These are phyloP conservation scores for Aureobasidium sp. DNA, from an alignment of 2,329 filamentous ascomycete genomes.

Conservation along the genomic window DNA sequence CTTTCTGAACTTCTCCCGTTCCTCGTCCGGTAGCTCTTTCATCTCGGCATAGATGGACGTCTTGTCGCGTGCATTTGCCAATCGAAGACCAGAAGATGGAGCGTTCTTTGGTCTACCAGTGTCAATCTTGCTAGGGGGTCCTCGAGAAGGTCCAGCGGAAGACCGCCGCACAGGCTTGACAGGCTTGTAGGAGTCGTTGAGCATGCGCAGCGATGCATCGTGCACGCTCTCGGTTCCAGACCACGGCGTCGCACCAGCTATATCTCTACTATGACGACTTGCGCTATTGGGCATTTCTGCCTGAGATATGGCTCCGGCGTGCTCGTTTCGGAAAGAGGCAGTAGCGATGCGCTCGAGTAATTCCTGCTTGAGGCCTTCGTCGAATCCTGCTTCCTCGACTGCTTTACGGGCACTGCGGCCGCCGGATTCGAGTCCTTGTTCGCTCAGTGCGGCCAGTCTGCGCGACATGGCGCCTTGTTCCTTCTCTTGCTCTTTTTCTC, in stretches of 20 bases:
- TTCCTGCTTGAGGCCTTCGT: conserved; percentile 51
- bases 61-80: conserved; percentile 53
- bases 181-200: conserved; percentile 56
- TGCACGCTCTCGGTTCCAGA: conserved; percentile 65
- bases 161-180: conserved; percentile 34
- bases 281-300: conserved; percentile 52
- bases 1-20: conserved; percentile 63
- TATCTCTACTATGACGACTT: conserved; percentile 60
- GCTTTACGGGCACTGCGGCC: conserved; percentile 49
- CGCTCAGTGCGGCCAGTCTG: conserved; percentile 53
- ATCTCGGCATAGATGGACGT: conserved; percentile 49
- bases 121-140: conserved; percentile 38
- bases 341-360: conserved; percentile 54
- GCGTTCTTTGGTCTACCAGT: conserved; percentile 33
- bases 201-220: conserved; percentile 76
- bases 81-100: conserved; percentile 39
- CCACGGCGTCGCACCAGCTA: conserved; percentile 67
- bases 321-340: conserved; percentile 47
- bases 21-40: conserved; percentile 59
- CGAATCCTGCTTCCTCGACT: conserved; percentile 56
- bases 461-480: conserved; percentile 52
- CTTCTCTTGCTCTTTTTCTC: conserved; percentile 21
- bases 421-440: conserved; percentile 50
- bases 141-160: conserved; percentile 29
- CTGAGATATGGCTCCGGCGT: conserved; percentile 49